phyloP scores from a whole-genome alignment of 2,329 filamentous ascomycete species.

The Teratosphaeria pseudoeucalypti region DNA sequence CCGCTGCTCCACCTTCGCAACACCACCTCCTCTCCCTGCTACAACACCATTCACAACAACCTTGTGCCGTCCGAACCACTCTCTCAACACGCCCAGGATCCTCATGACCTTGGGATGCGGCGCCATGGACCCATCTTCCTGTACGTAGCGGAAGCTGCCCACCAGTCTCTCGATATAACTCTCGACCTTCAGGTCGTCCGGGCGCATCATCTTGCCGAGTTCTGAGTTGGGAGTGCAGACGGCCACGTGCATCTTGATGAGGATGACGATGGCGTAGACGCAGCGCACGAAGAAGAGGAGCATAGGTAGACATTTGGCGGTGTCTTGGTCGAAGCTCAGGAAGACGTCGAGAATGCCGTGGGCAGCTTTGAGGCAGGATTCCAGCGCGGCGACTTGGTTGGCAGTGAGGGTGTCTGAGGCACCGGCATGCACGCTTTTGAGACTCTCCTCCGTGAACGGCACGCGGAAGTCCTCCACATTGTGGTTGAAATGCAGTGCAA shows the following conservation, averaged over 20 bases:
- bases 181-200: slow-evolving; percentile 38
- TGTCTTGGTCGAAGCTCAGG: slow-evolving; percentile 37
- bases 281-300: slow-evolving; percentile 40
- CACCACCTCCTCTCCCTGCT: slow-evolving; percentile 4
- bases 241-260: slow-evolving; percentile 52
- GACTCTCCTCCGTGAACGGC: slow-evolving; percentile 33
- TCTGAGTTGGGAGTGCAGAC: slow-evolving; percentile 38
- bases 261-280: slow-evolving; percentile 46
- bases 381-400: slow-evolving; percentile 37
- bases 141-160: slow-evolving; percentile 26
- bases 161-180: slow-evolving; percentile 37
- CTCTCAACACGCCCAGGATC: slow-evolving; percentile 35
- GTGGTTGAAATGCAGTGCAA: slow-evolving; percentile 39
- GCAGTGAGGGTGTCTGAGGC: slow-evolving; percentile 32
- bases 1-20: neutral
- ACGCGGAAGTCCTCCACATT: slow-evolving; percentile 36
- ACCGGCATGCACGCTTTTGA: slow-evolving; percentile 29
- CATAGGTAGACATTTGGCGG: slow-evolving; percentile 34
- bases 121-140: slow-evolving; percentile 12
- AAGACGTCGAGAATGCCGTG: slow-evolving; percentile 40
- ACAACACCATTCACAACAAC: slow-evolving; percentile 14
- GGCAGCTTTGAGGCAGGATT: slow-evolving; percentile 36
- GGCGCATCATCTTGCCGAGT: slow-evolving; percentile 39
- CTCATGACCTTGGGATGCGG: slow-evolving; percentile 39
- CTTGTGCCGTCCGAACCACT: slow-evolving; percentile 33